These are phyloP conservation scores for Metarhizium sp. DNA, from an alignment of 2,329 filamentous ascomycete genomes.

Conservation along the genomic window DNA sequence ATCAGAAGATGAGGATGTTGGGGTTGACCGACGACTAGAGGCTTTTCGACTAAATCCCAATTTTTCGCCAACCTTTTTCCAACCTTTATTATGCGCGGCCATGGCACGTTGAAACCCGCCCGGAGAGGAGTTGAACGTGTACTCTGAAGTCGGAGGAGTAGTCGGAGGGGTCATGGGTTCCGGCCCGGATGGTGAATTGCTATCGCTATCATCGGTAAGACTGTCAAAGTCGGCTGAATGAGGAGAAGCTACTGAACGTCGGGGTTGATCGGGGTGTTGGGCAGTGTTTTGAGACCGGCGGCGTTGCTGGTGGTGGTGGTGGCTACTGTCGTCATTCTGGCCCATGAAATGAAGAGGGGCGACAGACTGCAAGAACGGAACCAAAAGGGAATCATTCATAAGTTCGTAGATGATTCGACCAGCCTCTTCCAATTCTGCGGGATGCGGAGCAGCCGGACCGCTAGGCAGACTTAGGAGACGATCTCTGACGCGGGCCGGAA, in stretches of 20 bases:
- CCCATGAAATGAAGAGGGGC: conserved; percentile 26
- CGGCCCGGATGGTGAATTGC: conserved; percentile 43
- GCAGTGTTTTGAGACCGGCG: conserved; percentile 4
- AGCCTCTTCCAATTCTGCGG: conserved; percentile 69
- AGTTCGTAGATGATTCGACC: conserved; percentile 86
- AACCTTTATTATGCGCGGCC: conserved; percentile 46
- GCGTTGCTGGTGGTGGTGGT: conserved; percentile 19
- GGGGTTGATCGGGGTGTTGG: conserved; percentile 3
- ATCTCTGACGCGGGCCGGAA: conserved; percentile 79
- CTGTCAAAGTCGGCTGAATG: conserved; percentile 40
- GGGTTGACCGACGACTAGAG: conserved; percentile 31
- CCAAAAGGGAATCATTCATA: conserved; percentile 93
- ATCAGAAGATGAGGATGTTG: conserved; percentile 28
- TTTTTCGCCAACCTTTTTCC: conserved; percentile 57
- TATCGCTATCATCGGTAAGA: conserved; percentile 56
- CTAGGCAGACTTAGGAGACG: conserved; percentile 50
- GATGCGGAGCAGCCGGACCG: conserved; percentile 58
- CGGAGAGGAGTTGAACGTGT: conserved; percentile 40
- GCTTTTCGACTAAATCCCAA: conserved; percentile 48
- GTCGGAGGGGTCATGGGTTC: conserved; percentile 68
- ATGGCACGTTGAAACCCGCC: conserved; percentile 45
- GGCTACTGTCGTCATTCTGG: conserved; percentile 25
- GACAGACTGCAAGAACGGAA: conserved; percentile 78
- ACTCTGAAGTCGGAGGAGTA: conserved; percentile 57
- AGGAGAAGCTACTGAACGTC: conserved; percentile 29